These are phyloP conservation scores for Thalassiosira hispida DNA, from an alignment of 352 stramenopile genomes.

Conservation along the genomic window DNA sequence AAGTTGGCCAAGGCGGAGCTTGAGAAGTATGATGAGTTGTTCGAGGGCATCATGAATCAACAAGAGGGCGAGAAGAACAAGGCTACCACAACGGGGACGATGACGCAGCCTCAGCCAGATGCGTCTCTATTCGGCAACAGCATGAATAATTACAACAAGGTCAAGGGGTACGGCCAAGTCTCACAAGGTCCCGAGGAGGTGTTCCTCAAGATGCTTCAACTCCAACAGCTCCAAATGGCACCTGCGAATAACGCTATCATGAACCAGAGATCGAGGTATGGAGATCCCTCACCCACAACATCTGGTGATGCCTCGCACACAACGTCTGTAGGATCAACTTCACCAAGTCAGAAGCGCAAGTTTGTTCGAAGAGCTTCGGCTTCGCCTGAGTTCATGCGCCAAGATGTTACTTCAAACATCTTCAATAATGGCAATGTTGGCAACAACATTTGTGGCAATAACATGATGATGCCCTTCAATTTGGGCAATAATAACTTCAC, in stretches of 20 bases:
- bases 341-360: not conserved
- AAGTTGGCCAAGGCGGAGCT: constrained; percentile 1
- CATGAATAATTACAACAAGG: not conserved
- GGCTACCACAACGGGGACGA: not conserved
- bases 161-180: not conserved
- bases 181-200: not conserved
- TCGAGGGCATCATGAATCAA: not conserved
- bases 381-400: not conserved
- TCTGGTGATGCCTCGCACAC: not conserved
- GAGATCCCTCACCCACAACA: too few species aligned
- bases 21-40: not conserved
- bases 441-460: not conserved
- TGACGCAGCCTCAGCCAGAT: not conserved
- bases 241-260: not conserved
- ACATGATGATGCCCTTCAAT: too few species aligned
- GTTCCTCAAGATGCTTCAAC: not conserved
- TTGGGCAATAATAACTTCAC: too few species aligned
- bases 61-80: not conserved
- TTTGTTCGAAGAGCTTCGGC: not conserved
- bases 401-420: too few species aligned
- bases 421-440: not conserved
- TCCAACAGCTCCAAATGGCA: not conserved
- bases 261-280: too few species aligned
- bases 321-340: not conserved
- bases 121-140: not conserved